Conservation (phyloP, 352 stramenopile genomes). For the Phytophthora chlamydospora region DNA sequence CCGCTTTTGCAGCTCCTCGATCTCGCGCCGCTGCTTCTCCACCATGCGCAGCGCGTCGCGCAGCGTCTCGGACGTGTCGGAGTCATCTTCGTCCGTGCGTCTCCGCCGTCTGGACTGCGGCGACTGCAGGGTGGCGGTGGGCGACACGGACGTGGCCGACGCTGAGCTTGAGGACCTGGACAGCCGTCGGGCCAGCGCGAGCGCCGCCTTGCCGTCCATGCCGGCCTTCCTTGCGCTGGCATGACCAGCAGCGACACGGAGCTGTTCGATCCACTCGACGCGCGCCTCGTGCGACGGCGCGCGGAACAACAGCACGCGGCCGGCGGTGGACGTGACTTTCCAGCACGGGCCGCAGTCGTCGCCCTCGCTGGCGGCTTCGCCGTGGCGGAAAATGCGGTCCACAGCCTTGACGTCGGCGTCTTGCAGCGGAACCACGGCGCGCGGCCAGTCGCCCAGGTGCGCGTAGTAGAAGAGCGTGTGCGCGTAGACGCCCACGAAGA, state of each 20-base stretch:
- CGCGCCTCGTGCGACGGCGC: constrained; percentile 55
- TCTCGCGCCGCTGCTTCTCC: constrained; percentile 74
- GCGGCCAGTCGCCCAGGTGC: constrained; percentile 50
- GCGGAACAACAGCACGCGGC: constrained; percentile 69
- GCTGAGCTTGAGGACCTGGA: constrained; percentile 41
- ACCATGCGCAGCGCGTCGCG: constrained; percentile 71
- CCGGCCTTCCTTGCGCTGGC: constrained; percentile 14
- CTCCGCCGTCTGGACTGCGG: constrained; percentile 27
- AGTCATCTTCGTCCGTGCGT: constrained; percentile 30
- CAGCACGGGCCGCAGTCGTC: constrained; percentile 77
- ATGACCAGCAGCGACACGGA: constrained; percentile 40
- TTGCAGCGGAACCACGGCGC: constrained; percentile 56
- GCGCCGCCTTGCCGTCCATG: constrained; percentile 38
- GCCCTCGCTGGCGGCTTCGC: constrained; percentile 11
- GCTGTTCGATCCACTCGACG: constrained; percentile 55
- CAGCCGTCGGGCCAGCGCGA: constrained; percentile 34
- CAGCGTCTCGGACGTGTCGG: constrained; percentile 66
- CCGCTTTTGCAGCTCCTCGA: constrained; percentile 55
- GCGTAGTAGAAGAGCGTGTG: constrained; percentile 74
- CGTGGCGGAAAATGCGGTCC: constrained; percentile 62
- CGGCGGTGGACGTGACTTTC: constrained; percentile 66
- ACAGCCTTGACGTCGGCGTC: constrained; percentile 57
- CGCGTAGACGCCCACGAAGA: constrained; percentile 66
- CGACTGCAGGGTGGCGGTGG: constrained; percentile 28
- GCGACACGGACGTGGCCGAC: constrained; percentile 22